Evolutionary conservation across 768 basidiomycete genomes (phyloP).

Genomic region (Dioszegia aurantiaca): DNA sequence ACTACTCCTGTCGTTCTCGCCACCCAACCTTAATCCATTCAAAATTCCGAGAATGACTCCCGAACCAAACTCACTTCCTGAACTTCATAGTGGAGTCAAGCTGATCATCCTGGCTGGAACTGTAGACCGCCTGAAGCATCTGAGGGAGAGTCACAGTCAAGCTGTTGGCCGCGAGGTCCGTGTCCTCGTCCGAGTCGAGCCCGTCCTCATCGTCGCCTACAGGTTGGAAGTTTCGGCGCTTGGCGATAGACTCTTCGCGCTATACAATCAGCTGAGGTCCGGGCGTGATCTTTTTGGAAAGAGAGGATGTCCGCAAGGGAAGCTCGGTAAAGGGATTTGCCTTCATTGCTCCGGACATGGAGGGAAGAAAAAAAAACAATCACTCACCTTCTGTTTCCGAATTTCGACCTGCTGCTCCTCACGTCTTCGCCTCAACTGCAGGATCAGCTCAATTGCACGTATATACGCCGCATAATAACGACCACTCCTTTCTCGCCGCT

Average conservation of each 20-base stretch:
- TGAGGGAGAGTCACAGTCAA: slow-evolving; percentile 61
- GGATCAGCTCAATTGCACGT: slow-evolving; percentile 21
- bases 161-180: slow-evolving; percentile 58
- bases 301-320: too few species aligned
- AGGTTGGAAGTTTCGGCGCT: slow-evolving; percentile 89
- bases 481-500: too few species aligned
- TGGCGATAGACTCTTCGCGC: slow-evolving; percentile 96
- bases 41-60: not conserved
- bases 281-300: not conserved
- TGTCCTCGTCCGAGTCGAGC: slow-evolving; percentile 80
- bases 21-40: not conserved
- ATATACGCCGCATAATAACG: too few species aligned
- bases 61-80: slow-evolving; percentile 63
- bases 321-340: too few species aligned
- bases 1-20: not conserved
- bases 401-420: slow-evolving; percentile 99
- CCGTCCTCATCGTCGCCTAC: slow-evolving; percentile 58
- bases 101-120: slow-evolving; percentile 84
- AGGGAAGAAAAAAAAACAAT: too few species aligned
- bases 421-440: slow-evolving; percentile 81
- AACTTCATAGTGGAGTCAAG: slow-evolving; percentile 97
- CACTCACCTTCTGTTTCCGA: slow-evolving; percentile 76
- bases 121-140: slow-evolving; percentile 91
- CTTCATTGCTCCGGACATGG: too few species aligned
- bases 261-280: slow-evolving; percentile 15